Conservation (phyloP, 345 rosid species). For the Hibiscus trionum region DNA sequence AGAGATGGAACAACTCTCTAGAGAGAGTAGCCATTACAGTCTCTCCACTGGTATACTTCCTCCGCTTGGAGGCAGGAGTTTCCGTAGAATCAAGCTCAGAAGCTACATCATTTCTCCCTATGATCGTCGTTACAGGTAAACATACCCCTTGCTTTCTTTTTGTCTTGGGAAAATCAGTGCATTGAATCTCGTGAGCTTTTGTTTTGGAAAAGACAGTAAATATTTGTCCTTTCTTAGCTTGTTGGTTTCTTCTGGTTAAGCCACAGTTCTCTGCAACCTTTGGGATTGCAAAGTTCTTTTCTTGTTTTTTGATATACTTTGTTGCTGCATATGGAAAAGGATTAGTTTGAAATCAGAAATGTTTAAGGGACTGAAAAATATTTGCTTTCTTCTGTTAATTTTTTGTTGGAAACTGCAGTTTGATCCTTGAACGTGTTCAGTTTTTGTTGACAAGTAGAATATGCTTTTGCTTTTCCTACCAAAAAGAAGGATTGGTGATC, state of each 20-base stretch:
- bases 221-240: neutral
- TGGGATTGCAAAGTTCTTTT: slow-evolving; percentile 10
- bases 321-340: neutral
- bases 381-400: too few relatives aligned
- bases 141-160: neutral
- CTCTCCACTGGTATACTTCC: slow-evolving; percentile 79
- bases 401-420: too few relatives aligned
- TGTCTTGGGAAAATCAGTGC: slow-evolving; percentile 4
- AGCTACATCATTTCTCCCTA: slow-evolving; percentile 62
- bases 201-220: neutral
- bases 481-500: neutral
- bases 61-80: slow-evolving; percentile 81
- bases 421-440: too few relatives aligned
- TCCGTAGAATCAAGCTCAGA: slow-evolving; percentile 59
- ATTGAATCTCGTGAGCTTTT: slow-evolving; percentile 19
- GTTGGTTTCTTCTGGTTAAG: neutral
- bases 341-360: too few relatives aligned
- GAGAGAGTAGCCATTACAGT: slow-evolving; percentile 85
- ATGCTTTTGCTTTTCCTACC: neutral
- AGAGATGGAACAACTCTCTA: slow-evolving; percentile 55
- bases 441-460: neutral
- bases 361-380: too few relatives aligned
- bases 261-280: neutral
- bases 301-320: neutral
- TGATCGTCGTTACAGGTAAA: slow-evolving; percentile 72